phyloP scores from a whole-genome alignment of 2,329 filamentous ascomycete genomes.

The Epichloe glyceriae region DNA sequence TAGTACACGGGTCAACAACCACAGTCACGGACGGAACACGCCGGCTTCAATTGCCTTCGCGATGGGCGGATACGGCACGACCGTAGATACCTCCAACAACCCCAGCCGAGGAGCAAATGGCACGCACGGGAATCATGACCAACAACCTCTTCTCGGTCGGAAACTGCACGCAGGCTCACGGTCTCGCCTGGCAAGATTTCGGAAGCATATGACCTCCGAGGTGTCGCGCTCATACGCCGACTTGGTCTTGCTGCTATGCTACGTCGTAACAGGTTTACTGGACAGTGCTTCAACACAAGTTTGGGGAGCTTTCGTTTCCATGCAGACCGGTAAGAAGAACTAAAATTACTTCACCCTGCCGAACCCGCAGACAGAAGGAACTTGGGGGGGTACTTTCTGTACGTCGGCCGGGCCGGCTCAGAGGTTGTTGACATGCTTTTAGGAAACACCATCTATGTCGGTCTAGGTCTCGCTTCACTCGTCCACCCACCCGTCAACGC shows the following conservation, averaged over 20 bases:
- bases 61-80: constrained; percentile 10
- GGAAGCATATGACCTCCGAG: constrained; percentile 27
- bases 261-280: constrained; percentile 63
- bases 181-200: constrained; percentile 15
- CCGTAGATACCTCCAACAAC: background rate
- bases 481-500: constrained; percentile 14
- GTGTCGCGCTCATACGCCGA: constrained; percentile 53
- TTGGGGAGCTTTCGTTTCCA: constrained; percentile 71
- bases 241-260: constrained; percentile 56
- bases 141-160: constrained; percentile 19
- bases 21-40: background rate
- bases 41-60: background rate
- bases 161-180: constrained; percentile 8
- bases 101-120: background rate
- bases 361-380: background rate
- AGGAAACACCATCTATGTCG: constrained; percentile 70
- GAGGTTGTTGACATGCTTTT: background rate
- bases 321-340: constrained; percentile 55
- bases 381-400: too few relatives aligned
- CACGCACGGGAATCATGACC: constrained; percentile 4
- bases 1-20: background rate
- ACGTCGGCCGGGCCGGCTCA: too few relatives aligned
- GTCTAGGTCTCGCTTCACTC: constrained; percentile 55
- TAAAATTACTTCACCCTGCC: background rate
- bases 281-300: constrained; percentile 66